phyloP scores from a whole-genome alignment of 768 basidiomycete genomes.

The Leccinum longicurvipes region DNA sequence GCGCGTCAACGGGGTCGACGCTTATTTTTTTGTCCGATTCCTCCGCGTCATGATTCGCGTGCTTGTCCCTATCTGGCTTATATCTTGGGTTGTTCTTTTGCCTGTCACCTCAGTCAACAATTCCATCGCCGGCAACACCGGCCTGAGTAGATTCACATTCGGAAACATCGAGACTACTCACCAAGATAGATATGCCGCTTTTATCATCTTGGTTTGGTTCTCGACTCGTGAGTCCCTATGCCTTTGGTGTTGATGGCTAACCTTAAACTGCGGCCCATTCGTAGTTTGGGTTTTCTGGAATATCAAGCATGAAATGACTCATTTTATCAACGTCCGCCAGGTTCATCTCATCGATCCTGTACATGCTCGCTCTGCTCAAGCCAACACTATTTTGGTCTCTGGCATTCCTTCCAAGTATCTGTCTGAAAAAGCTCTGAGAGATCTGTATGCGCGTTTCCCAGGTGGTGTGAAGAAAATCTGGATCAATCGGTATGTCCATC shows the following conservation, averaged over 20 bases:
- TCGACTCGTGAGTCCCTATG: conserved; percentile 62
- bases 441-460: conserved; percentile 78
- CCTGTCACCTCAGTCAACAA: conserved; percentile 67
- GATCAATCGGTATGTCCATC: conserved; percentile 70
- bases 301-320: conserved; percentile 73
- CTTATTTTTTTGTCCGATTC: conserved; percentile 92
- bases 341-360: conserved; percentile 70
- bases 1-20: conserved; percentile 77
- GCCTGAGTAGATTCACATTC: conserved; percentile 72
- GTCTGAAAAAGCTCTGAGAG: conserved; percentile 59
- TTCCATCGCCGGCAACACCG: conserved; percentile 39
- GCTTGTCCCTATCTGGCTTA: conserved; percentile 85
- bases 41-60: conserved; percentile 79
- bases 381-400: conserved; percentile 86
- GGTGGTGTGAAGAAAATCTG: conserved; percentile 90
- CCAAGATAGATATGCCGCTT: conserved; percentile 67
- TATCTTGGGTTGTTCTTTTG: conserved; percentile 84
- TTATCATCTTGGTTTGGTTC: conserved; percentile 70
- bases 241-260: background rate
- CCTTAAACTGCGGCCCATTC: background rate
- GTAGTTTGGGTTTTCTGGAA: conserved; percentile 85
- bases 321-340: conserved; percentile 80
- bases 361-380: conserved; percentile 78
- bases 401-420: conserved; percentile 82
- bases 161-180: conserved; percentile 64